Conservation (phyloP, 1,284 basidiomycete species). For the Trichosporon coremiiforme region DNA sequence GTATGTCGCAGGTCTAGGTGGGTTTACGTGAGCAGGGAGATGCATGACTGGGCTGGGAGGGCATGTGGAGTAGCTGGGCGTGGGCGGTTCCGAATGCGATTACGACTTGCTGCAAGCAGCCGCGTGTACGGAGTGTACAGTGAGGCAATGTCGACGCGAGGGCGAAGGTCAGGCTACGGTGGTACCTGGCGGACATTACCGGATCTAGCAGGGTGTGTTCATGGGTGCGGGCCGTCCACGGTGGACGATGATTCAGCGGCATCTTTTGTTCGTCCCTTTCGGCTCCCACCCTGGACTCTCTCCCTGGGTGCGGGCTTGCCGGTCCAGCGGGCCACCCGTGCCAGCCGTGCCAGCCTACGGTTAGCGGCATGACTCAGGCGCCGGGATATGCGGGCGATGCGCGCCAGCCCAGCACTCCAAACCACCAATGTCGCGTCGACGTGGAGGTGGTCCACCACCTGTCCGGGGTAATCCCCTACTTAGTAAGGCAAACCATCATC, state of each 20-base stretch:
- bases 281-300: background rate
- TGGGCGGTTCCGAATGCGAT: background rate
- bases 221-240: no score
- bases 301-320: background rate
- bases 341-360: no score
- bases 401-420: background rate
- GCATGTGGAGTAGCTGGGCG: no score
- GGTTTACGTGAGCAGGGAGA: background rate
- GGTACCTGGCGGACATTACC: constrained; percentile 12
- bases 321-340: no score
- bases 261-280: constrained; percentile 8
- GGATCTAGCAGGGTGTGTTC: background rate
- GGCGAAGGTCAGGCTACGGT: background rate
- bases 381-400: background rate
- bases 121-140: background rate
- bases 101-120: background rate
- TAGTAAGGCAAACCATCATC: background rate
- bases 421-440: constrained; percentile 12
- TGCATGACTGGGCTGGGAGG: no score
- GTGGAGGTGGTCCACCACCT: constrained; percentile 12
- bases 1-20: background rate
- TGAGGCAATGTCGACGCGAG: background rate
- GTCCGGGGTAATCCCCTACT: background rate
- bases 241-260: constrained; percentile 11
- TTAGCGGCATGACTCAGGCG: background rate